A percentile compares a stretch with the other conserved stretches of the same genome.
Evolutionary conservation across 352 stramenopile genomes (phyloP).

Genomic region (Globisporangium cederbergense): DNA sequence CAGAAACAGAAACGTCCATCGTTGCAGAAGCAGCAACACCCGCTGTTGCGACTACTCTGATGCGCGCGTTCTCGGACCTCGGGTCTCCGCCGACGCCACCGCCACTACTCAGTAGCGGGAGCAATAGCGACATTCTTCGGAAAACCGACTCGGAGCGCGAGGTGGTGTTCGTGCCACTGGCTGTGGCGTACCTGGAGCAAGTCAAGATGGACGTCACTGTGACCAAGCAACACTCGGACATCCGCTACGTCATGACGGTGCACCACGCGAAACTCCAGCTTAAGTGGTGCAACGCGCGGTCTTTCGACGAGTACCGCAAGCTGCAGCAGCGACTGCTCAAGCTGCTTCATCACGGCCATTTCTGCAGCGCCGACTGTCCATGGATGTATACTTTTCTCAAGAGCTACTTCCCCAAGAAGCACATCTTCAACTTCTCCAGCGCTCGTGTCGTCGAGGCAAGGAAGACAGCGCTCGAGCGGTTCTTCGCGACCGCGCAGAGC

Average conservation of each 20-base stretch:
- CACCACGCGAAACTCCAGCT: slow-evolving; percentile 28
- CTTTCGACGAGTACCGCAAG: slow-evolving; percentile 72
- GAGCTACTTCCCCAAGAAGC: slow-evolving; percentile 75
- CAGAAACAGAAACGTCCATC: neutral
- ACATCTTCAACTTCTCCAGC: slow-evolving; percentile 45
- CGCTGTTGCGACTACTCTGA: neutral
- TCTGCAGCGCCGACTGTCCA: slow-evolving; percentile 67
- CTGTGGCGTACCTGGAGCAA: slow-evolving; percentile 34
- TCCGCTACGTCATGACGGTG: slow-evolving; percentile 62
- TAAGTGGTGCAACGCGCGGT: slow-evolving; percentile 45
- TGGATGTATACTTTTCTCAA: slow-evolving; percentile 74
- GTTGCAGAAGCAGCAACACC: neutral
- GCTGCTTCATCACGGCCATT: slow-evolving; percentile 62
- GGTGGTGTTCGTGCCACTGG: slow-evolving; percentile 27
- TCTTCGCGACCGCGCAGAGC: slow-evolving; percentile 53
- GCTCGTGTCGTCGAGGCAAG: slow-evolving; percentile 39
- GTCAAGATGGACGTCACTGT: slow-evolving; percentile 42
- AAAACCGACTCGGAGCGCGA: slow-evolving; percentile 28
- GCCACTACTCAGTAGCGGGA: slow-evolving; percentile 13
- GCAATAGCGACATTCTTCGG: slow-evolving; percentile 19
- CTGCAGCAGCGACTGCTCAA: slow-evolving; percentile 68
- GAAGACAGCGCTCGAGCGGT: slow-evolving; percentile 48
- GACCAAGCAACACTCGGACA: slow-evolving; percentile 46
- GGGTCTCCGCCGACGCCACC: neutral
- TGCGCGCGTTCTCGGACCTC: slow-evolving; percentile 1